Evolutionary conservation across 345 rosid species (phyloP), one percentile per base, ranked within the genome.

Genomic region (Moringa oleifera): DNA sequence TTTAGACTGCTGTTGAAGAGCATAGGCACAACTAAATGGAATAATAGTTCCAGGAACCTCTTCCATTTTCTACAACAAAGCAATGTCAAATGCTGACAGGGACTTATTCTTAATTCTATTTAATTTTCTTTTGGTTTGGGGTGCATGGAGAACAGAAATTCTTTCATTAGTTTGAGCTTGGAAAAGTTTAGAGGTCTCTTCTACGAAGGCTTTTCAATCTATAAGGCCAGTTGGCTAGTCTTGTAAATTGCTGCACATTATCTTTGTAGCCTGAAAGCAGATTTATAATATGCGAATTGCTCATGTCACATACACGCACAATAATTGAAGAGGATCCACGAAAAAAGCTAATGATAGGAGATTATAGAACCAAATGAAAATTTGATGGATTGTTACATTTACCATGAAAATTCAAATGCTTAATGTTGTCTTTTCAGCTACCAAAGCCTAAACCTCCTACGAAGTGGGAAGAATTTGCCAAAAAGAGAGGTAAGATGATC

Each of bases 401-500:
- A 15, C 1, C 17, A 16, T 41, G 47, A 41, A 41, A 41, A 41
- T 11, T 15, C 17, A 41, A 41, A 41, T 41, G 47, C 17, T 41
- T 41, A 41, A 41, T 41, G 47, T 41, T 41, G 47, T 28, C 13
- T 20, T 21, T 13, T 6, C 71, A 74, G 77, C 31, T 74, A 51
- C 77, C 77, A 23, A 74, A 23, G 71, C 71, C 74, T 19, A 64
- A 56, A 60, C 77, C 77, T 74, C 74, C 70, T 61, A 74, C 77
- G 21, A 74, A 74, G 57, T 74, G 77, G 74, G 74, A 68, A 69
- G 68, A 69, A 16, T 69, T 69, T 74, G 77, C 77, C 37, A 58
- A 51, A 41, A 71, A 74, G 71, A 86, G 68, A 75, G 90, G 90
- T 83, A 62, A 67, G 58, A 46, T 58, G 25, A 36, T 60, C 24